Percentiles rank a stretch among this genome's conserved stretches.
Evolutionary conservation across 1,284 basidiomycete species (phyloP).

Genomic region (Microbotryum scabiosae): DNA sequence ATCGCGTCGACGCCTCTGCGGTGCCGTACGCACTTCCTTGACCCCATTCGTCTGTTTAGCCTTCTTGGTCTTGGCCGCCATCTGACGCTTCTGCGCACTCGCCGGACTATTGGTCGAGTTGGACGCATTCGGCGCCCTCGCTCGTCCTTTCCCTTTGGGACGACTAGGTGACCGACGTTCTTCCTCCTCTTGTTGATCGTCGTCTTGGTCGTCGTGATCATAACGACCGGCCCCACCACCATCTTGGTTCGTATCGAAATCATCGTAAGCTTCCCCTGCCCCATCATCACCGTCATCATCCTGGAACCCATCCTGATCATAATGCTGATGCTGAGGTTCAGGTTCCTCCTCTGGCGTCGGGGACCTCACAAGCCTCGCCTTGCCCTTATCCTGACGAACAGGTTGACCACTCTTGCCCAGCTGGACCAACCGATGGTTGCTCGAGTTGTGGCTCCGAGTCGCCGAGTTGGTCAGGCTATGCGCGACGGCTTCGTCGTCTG

Average conservation of each 20-base stretch:
- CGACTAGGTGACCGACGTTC: slow-evolving; percentile 13
- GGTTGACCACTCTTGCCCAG: no score
- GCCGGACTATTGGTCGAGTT: slow-evolving; percentile 3
- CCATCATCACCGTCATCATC: slow-evolving; percentile 41
- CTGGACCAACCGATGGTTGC: no score
- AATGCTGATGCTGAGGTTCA: not conserved
- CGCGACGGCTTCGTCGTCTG: slow-evolving; percentile 8
- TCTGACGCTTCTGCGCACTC: no score
- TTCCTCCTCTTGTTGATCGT: slow-evolving; percentile 40
- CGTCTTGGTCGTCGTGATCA: slow-evolving; percentile 18
- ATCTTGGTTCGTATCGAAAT: slow-evolving; percentile 11
- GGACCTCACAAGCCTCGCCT: slow-evolving; percentile 1
- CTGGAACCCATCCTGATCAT: not conserved
- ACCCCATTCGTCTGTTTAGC: slow-evolving; percentile 4
- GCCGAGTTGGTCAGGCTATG: slow-evolving; percentile 8
- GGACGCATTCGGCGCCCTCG: slow-evolving; percentile 1
- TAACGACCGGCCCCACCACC: slow-evolving; percentile 10
- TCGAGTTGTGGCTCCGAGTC: not conserved
- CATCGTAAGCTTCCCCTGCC: slow-evolving; percentile 20
- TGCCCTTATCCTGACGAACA: no score
- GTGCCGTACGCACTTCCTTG: slow-evolving; percentile 6
- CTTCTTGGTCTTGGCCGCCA: not conserved
- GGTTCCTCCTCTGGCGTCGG: not conserved
- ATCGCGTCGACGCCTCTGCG: slow-evolving; percentile 8
- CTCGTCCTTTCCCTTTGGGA: slow-evolving; percentile 18